Percentiles rank a stretch among this genome's conserved stretches.
phyloP scores from a whole-genome alignment of 169 alveolate genomes.

The Pseudocohnilembus persalinus region DNA sequence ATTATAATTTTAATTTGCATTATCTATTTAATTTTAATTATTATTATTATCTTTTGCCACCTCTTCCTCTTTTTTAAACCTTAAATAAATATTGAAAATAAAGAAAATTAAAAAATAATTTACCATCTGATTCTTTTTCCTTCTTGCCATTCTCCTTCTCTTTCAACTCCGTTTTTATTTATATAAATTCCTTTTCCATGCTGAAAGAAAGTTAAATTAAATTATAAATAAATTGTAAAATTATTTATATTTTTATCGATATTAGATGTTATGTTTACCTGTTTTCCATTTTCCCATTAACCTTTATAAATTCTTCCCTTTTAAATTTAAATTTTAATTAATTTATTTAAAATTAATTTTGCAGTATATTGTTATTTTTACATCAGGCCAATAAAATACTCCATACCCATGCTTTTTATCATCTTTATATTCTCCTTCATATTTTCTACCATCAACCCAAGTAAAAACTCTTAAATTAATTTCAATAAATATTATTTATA shows the following conservation, averaged over 20 bases:
- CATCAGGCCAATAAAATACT: constrained; percentile 65
- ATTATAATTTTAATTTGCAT: no score
- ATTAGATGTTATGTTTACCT: constrained; percentile 7
- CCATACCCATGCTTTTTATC: constrained; percentile 67
- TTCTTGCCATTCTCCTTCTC: constrained; percentile 64
- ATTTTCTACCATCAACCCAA: constrained; percentile 43
- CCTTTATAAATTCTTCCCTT: constrained; percentile 52
- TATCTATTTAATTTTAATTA: no score
- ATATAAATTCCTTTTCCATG: constrained; percentile 35
- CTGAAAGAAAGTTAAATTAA: background rate
- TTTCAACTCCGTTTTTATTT: constrained; percentile 40
- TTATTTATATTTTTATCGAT: no score
- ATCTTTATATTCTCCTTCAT: constrained; percentile 55
- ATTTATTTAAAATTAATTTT: no score
- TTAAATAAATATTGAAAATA: no score
- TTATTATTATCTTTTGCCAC: background rate
- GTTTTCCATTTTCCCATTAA: constrained; percentile 44
- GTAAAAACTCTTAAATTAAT: constrained; percentile 36
- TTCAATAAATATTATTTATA: no score
- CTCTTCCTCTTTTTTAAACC: background rate
- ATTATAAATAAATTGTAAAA: no score
- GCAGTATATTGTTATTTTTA: no score
- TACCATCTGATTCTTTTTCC: constrained; percentile 73
- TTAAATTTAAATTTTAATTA: no score
- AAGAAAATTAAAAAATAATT: no score